phyloP scores from a whole-genome alignment of 129 eudicot species.

The Tagetes erecta region DNA sequence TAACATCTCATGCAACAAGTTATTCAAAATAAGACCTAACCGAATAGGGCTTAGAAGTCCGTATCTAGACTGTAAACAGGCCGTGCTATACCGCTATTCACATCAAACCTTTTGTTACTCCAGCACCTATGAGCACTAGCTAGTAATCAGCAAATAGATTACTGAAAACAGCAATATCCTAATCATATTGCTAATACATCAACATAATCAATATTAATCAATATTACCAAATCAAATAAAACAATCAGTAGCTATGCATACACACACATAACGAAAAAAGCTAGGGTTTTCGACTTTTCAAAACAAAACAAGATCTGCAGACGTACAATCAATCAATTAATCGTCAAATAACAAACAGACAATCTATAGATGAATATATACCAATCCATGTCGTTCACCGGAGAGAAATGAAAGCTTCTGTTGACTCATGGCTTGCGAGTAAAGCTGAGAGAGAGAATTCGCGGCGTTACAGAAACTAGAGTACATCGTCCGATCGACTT shows the following conservation, averaged over 20 bases:
- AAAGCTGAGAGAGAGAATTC: slow-evolving; percentile 61
- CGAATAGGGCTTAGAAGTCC: no score
- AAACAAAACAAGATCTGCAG: slow-evolving; percentile 10
- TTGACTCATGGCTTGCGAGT: slow-evolving; percentile 51
- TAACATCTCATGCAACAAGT: no score
- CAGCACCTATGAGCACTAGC: neutral
- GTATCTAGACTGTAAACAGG: neutral
- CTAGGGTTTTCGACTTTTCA: slow-evolving; percentile 28
- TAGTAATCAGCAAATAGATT: neutral
- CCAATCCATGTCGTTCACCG: slow-evolving; percentile 71
- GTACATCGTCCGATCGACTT: slow-evolving; percentile 68
- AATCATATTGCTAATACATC: neutral
- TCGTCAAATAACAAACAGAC: no score
- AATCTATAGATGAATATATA: neutral
- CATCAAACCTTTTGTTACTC: neutral
- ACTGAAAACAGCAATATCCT: neutral
- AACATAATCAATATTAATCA: neutral
- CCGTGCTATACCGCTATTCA: neutral
- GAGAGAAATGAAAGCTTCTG: slow-evolving; percentile 55
- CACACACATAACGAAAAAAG: neutral
- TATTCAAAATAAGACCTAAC: no score
- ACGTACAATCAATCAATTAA: neutral
- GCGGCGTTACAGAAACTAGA: slow-evolving; percentile 57
- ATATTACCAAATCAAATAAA: neutral
- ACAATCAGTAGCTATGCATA: neutral